Conservation (phyloP, 2,329 filamentous ascomycete genomes). For the Pseudogymnoascus sp. region DNA sequence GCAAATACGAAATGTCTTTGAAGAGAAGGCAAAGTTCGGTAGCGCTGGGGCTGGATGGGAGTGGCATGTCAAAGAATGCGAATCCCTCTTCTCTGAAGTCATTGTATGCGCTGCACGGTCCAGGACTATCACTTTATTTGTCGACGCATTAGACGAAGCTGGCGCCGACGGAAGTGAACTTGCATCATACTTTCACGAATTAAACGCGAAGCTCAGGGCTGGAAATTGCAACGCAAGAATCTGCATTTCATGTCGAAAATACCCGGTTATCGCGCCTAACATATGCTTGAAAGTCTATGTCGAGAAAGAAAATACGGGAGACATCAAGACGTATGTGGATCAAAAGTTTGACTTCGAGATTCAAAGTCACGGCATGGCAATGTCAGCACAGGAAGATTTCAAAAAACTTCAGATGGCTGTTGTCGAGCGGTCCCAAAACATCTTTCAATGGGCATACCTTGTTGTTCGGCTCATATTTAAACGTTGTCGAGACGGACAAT, state of each 20-base stretch:
- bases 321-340: constrained; percentile 15
- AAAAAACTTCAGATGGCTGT: constrained; percentile 8
- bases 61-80: constrained; percentile 14
- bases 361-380: not conserved
- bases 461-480: constrained; percentile 13
- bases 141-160: constrained; percentile 23
- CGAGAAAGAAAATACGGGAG: constrained; percentile 18
- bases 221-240: constrained; percentile 6
- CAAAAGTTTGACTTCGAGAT: not conserved
- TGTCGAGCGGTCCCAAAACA: constrained; percentile 13
- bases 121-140: constrained; percentile 16
- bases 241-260: constrained; percentile 18
- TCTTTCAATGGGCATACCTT: constrained; percentile 19
- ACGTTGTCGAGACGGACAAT: not conserved
- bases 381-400: constrained; percentile 1
- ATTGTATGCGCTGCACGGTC: not conserved
- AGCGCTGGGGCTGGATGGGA: constrained; percentile 10
- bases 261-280: constrained; percentile 9
- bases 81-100: constrained; percentile 5
- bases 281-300: constrained; percentile 15
- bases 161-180: constrained; percentile 16
- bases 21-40: constrained; percentile 13
- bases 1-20: constrained; percentile 6
- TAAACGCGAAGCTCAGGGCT: constrained; percentile 8
- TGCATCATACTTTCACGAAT: constrained; percentile 13